Conservation (phyloP, 345 rosid genomes). For the Salix koriyanagi region DNA sequence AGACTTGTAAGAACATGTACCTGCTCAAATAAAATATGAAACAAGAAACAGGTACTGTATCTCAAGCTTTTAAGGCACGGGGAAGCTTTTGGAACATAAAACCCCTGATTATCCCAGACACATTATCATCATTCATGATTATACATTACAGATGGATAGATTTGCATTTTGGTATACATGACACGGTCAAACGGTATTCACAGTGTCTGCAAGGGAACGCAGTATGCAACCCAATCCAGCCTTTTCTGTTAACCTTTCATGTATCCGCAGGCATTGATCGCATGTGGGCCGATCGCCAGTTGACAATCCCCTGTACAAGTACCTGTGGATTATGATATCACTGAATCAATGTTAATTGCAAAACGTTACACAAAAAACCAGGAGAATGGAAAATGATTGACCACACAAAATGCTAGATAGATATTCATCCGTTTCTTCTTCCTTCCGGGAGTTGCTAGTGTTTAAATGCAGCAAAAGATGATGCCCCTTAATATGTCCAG, state of each 20-base stretch:
- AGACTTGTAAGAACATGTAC: background rate
- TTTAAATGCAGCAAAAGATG: background rate
- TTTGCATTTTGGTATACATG: background rate
- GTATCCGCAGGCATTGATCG: conserved; percentile 82
- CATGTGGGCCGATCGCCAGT: conserved; percentile 92
- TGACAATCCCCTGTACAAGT: conserved; percentile 80
- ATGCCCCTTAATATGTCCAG: background rate
- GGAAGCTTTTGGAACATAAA: background rate
- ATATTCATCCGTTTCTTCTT: background rate
- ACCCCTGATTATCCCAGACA: background rate
- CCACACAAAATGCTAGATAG: background rate
- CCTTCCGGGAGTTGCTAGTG: background rate
- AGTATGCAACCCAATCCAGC: conserved; percentile 91
- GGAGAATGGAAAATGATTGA: background rate
- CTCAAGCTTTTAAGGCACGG: background rate
- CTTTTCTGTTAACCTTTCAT: conserved; percentile 78
- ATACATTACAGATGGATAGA: background rate
- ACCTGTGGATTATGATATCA: conserved; percentile 36
- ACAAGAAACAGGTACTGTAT: background rate
- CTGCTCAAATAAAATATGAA: background rate
- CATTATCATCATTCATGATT: background rate
- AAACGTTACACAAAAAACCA: background rate
- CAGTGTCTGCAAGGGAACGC: conserved; percentile 75
- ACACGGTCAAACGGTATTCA: conserved; percentile 56
- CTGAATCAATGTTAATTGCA: background rate